Evolutionary conservation across 495 filamentous ascomycete genomes (phyloP), one percentile per base, ranked within the genome.

Genomic region (Massariosphaeria phaeospora): DNA sequence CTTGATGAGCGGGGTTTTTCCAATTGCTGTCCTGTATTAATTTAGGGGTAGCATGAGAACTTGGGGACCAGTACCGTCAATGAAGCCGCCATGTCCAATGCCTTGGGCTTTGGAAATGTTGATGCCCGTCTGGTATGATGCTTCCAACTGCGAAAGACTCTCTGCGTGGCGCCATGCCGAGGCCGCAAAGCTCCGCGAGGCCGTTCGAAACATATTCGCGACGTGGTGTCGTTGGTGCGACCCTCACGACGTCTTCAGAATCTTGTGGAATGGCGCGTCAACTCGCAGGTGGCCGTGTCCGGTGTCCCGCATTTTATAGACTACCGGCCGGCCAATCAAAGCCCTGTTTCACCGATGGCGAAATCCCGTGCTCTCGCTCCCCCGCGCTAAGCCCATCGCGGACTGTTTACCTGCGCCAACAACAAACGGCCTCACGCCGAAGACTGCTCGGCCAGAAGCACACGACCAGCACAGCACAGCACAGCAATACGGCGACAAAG

Each of bases 1-100:
- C 2, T 85, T 83, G 70, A 98, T 95, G 26, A 98, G 76, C 0
- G 93, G 94, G 0, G 93, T 98, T 72, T 96, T 97, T 57, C 94
- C 93, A 74, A 98, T 96, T 48, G 90, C 90, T 95, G 27, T 21
- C 3, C 11, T 10, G 12, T 6, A 39, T 60, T 25, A 49, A 44
- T 48, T 42, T 25, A 27, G 21, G 11, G 6, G 27, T 5, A n/a
- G 20, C 18, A 23, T 5, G 17, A 29, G 35, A 15, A 3, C 11
- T 33, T 42, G 17, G 25, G 33, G 39, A 13, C 21, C 4, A 68
- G 62, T 82, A 95, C 91, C 91, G 75, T 85, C 90, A 48, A 88
- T 83, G 44, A 98, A 75, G 10, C 93, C 91, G 65, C 68, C 42
- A 30, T 86, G 79, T 23, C 88, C 86, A 42, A 84, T 71, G 40